Evolutionary conservation across 345 rosid genomes (phyloP).

Genomic region (Mallotus nudiflorus): DNA sequence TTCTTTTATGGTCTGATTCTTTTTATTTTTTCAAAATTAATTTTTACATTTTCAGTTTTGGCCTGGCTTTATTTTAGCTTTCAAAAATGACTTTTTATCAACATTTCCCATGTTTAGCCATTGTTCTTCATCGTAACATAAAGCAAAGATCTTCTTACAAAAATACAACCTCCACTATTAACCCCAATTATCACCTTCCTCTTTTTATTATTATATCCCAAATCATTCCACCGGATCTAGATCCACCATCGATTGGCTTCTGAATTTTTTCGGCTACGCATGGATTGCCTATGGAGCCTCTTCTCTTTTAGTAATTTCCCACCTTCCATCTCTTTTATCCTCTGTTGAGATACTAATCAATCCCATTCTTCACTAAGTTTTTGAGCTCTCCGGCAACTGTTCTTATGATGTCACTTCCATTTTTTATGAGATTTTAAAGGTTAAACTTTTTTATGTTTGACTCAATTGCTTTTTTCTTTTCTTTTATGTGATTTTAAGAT

Average conservation of each 20-base stretch:
- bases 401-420: slow-evolving; percentile 58
- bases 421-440: too few relatives aligned
- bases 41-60: too few relatives aligned
- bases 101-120: too few relatives aligned
- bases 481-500: slow-evolving; percentile 81
- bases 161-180: slow-evolving; percentile 31
- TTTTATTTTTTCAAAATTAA: too few relatives aligned
- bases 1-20: too few relatives aligned
- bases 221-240: slow-evolving; percentile 58
- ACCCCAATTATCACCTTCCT: slow-evolving; percentile 59
- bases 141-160: slow-evolving; percentile 21
- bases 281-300: slow-evolving; percentile 96
- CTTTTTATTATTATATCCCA: slow-evolving; percentile 63
- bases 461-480: too few relatives aligned
- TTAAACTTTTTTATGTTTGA: too few relatives aligned
- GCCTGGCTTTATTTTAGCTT: too few relatives aligned
- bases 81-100: too few relatives aligned
- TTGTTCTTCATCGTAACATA: too few relatives aligned
- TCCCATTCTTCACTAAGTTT: slow-evolving; percentile 71
- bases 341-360: slow-evolving; percentile 51
- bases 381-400: slow-evolving; percentile 53
- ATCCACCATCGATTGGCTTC: slow-evolving; percentile 78
- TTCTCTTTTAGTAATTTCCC: slow-evolving; percentile 80
- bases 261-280: slow-evolving; percentile 80
- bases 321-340: slow-evolving; percentile 83